A percentile compares a stretch with the other conserved stretches of the same genome.
Conservation (phyloP, 2,329 filamentous ascomycete species). For the Colletotrichum musicola region DNA sequence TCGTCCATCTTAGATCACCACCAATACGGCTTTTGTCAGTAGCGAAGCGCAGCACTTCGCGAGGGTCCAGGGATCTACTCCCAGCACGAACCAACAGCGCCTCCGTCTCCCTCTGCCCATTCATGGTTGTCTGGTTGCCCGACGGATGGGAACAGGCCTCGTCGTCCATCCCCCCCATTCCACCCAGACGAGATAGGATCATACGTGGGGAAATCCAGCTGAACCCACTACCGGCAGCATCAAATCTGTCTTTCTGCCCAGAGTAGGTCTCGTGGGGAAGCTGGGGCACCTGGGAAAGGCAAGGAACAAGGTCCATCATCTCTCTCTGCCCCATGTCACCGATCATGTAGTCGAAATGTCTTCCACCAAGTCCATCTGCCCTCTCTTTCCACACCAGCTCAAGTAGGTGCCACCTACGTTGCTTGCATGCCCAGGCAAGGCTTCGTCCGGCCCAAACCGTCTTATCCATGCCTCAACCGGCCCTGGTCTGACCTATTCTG, state of each 20-base stretch:
- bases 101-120: not conserved
- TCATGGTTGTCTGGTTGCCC: constrained; percentile 10
- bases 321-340: not conserved
- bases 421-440: constrained; percentile 28
- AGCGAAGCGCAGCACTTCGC: constrained; percentile 7
- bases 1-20: not conserved
- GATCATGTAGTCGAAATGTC: constrained; percentile 9
- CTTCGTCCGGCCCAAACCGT: constrained; percentile 35
- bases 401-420: constrained; percentile 33
- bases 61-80: not conserved
- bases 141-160: not conserved
- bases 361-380: not conserved
- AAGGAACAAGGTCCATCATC: constrained; percentile 10
- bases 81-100: constrained; percentile 24
- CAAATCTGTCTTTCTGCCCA: not conserved
- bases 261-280: constrained; percentile 11
- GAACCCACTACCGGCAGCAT: constrained; percentile 9
- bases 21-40: constrained; percentile 7
- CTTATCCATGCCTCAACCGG: constrained; percentile 21
- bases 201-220: constrained; percentile 12
- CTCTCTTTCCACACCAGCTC: constrained; percentile 17
- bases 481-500: constrained; percentile 5
- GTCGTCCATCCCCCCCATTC: constrained; percentile 9
- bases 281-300: constrained; percentile 11
- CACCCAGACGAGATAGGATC: constrained; percentile 7